phyloP scores from a whole-genome alignment of 2,329 filamentous ascomycete genomes.

The Onygena corvina region DNA sequence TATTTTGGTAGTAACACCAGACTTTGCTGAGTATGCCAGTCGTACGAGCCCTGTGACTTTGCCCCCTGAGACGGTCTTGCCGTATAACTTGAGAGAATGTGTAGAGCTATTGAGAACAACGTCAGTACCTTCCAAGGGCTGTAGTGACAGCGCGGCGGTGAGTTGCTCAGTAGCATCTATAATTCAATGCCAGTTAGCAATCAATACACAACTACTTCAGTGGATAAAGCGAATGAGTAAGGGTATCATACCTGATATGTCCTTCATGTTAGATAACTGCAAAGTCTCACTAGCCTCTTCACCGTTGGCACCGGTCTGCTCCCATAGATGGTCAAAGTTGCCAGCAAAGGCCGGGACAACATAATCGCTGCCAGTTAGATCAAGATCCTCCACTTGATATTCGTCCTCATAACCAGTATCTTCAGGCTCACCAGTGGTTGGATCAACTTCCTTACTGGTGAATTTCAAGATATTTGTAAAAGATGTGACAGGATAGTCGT shows the following conservation, averaged over 20 bases:
- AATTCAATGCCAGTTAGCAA: conserved; percentile 19
- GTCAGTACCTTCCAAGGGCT: conserved; percentile 88
- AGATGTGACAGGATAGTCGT: conserved; percentile 57
- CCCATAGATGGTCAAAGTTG: conserved; percentile 93
- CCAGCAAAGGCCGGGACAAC: conserved; percentile 85
- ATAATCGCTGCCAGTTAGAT: conserved; percentile 84
- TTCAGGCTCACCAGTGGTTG: conserved; percentile 82
- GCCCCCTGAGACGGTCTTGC: conserved; percentile 85
- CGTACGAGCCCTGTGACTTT: conserved; percentile 75
- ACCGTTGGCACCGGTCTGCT: conserved; percentile 76
- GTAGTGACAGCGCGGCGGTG: conserved; percentile 71
- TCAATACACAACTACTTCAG: conserved; percentile 7
- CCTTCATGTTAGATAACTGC: conserved; percentile 77
- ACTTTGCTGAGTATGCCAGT: conserved; percentile 89
- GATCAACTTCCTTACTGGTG: conserved; percentile 95
- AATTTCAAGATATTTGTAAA: conserved; percentile 95
- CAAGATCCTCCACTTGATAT: conserved; percentile 90
- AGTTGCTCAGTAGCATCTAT: conserved; percentile 87
- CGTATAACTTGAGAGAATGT: conserved; percentile 88
- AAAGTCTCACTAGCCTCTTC: conserved; percentile 87
- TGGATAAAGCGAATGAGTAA: not conserved
- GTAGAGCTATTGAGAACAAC: conserved; percentile 78
- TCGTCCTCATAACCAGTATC: conserved; percentile 91
- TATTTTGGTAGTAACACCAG: conserved; percentile 92
- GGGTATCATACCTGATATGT: conserved; percentile 64